These are phyloP conservation scores for Hypoxylon intermedium DNA, from an alignment of 495 filamentous ascomycete genomes.

Conservation along the genomic window DNA sequence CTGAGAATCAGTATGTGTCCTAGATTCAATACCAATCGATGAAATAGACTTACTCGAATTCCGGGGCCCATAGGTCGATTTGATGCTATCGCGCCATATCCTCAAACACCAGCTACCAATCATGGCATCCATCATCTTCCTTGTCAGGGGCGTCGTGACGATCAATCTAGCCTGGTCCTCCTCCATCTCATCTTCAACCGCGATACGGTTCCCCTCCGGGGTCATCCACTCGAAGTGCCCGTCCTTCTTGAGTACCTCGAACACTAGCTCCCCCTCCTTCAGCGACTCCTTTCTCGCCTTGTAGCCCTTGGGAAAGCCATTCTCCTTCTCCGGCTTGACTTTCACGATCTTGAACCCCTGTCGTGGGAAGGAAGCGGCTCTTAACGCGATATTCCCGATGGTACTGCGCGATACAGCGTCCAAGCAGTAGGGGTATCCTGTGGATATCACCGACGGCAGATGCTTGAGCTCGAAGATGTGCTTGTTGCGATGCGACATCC, in stretches of 20 bases:
- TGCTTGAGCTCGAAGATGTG: slow-evolving; percentile 42
- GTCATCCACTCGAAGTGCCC: slow-evolving; percentile 40
- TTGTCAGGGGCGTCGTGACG: slow-evolving; percentile 36
- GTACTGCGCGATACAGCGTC: slow-evolving; percentile 26
- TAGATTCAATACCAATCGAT: background rate
- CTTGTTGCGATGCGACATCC: slow-evolving; percentile 21
- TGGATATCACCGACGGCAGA: slow-evolving; percentile 19
- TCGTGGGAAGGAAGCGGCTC: slow-evolving; percentile 33
- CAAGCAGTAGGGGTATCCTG: slow-evolving; percentile 27
- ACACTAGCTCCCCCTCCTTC: slow-evolving; percentile 22
- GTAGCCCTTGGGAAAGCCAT: slow-evolving; percentile 26
- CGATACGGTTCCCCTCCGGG: slow-evolving; percentile 33
- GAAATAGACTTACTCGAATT: slow-evolving; percentile 11
- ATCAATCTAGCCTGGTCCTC: slow-evolving; percentile 22
- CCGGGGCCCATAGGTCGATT: background rate
- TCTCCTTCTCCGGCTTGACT: slow-evolving; percentile 30
- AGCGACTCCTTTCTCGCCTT: slow-evolving; percentile 22
- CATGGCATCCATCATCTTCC: slow-evolving; percentile 40
- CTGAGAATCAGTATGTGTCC: background rate
- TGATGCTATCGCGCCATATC: slow-evolving; percentile 38
- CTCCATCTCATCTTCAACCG: slow-evolving; percentile 33
- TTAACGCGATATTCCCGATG: slow-evolving; percentile 34
- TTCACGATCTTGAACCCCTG: slow-evolving; percentile 32
- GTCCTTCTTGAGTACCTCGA: slow-evolving; percentile 31
- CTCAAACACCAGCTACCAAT: slow-evolving; percentile 48